Conservation (phyloP, 148 eudicot species). For the Camellia japonica region DNA sequence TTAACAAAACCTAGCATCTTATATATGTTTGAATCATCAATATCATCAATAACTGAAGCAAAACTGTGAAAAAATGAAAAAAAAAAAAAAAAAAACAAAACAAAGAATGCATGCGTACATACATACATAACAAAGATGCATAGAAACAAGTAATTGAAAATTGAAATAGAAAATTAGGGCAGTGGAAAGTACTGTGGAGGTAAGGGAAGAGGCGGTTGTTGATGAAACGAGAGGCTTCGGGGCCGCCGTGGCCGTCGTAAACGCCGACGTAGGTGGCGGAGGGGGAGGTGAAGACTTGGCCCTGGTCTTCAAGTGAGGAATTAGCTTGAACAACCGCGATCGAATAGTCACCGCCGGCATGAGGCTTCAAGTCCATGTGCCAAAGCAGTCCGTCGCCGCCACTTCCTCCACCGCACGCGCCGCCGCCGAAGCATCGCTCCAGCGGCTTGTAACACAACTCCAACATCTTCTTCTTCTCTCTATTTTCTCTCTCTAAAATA, state of each 20-base stretch:
- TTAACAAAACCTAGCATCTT: background rate
- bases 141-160: background rate
- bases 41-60: background rate
- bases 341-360: slow-evolving; percentile 66
- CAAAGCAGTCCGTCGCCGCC: slow-evolving; percentile 41
- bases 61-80: background rate
- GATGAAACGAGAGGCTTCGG: slow-evolving; percentile 66
- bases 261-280: slow-evolving; percentile 65
- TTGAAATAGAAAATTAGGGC: background rate
- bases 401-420: slow-evolving; percentile 4
- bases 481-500: background rate
- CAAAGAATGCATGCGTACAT: background rate
- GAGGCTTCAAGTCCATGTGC: slow-evolving; percentile 68
- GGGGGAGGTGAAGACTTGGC: slow-evolving; percentile 61
- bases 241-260: slow-evolving; percentile 80
- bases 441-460: slow-evolving; percentile 26
- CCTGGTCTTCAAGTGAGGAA: slow-evolving; percentile 64
- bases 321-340: slow-evolving; percentile 75
- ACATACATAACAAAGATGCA: background rate
- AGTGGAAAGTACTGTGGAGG: slow-evolving; percentile 37
- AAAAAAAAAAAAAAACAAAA: background rate
- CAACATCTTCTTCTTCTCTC: slow-evolving; percentile 17
- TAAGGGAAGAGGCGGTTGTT: slow-evolving; percentile 42
- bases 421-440: slow-evolving; percentile 34
- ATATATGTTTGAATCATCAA: background rate